Conservation (phyloP, 164 flowering plant species). For the Umbellularia californica region DNA sequence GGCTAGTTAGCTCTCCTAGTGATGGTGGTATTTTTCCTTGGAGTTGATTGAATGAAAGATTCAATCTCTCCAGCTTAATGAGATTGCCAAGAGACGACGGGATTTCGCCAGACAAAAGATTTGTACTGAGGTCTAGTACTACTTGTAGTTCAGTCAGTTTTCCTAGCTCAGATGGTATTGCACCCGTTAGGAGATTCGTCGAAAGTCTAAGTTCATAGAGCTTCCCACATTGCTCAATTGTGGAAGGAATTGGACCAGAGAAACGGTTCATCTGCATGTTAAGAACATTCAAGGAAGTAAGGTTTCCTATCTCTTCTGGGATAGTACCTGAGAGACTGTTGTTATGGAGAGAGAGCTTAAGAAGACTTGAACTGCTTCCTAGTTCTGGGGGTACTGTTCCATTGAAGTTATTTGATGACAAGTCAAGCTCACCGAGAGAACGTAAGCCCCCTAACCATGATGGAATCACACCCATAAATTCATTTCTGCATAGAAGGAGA, state of each 20-base stretch:
- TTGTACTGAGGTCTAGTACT: slow-evolving; percentile 67
- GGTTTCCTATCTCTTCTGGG: slow-evolving; percentile 71
- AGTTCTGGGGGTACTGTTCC: slow-evolving; percentile 63
- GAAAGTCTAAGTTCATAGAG: slow-evolving; percentile 75
- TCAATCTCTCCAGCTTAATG: slow-evolving; percentile 65
- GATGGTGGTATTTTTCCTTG: slow-evolving; percentile 61
- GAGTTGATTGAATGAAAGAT: slow-evolving; percentile 73
- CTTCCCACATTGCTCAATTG: slow-evolving; percentile 64
- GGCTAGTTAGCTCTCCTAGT: slow-evolving; percentile 69
- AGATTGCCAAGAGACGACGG: slow-evolving; percentile 74
- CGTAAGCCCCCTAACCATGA: slow-evolving; percentile 60
- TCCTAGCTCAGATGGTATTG: slow-evolving; percentile 69
- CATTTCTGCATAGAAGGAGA: slow-evolving; percentile 54
- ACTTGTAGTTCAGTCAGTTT: slow-evolving; percentile 67
- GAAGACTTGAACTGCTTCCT: slow-evolving; percentile 59
- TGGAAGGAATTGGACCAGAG: slow-evolving; percentile 67
- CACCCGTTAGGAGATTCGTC: slow-evolving; percentile 55
- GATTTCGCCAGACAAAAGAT: slow-evolving; percentile 57
- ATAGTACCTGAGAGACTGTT: slow-evolving; percentile 68
- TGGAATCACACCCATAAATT: slow-evolving; percentile 51
- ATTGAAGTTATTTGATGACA: slow-evolving; percentile 62
- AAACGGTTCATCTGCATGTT: slow-evolving; percentile 63
- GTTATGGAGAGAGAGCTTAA: slow-evolving; percentile 63
- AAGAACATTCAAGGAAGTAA: slow-evolving; percentile 65
- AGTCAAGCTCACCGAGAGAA: slow-evolving; percentile 73